These are phyloP conservation scores for Chalciporus pseudorubinellus DNA, from an alignment of 768 basidiomycete species.

Conservation along the genomic window DNA sequence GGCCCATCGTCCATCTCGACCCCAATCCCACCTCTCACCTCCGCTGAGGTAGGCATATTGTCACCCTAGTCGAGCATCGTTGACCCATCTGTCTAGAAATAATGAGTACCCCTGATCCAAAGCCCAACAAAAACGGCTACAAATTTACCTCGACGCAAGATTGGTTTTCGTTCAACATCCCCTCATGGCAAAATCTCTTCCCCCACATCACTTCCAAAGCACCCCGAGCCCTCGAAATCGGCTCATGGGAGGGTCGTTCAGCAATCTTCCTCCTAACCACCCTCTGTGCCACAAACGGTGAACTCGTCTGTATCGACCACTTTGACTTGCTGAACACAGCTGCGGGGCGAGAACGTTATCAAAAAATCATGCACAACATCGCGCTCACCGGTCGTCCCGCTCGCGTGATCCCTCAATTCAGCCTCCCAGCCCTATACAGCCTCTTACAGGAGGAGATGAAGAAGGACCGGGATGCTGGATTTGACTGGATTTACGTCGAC, in stretches of 20 bases:
- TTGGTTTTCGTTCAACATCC: constrained; percentile 50
- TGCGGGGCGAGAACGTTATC: constrained; percentile 45
- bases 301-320: constrained; percentile 56
- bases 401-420: constrained; percentile 51
- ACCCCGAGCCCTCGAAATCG: constrained; percentile 55
- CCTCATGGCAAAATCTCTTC: constrained; percentile 44
- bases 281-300: constrained; percentile 43
- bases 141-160: constrained; percentile 54
- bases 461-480: constrained; percentile 36
- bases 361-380: constrained; percentile 48
- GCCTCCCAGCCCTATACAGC: constrained; percentile 47
- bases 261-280: constrained; percentile 52
- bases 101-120: constrained; percentile 9
- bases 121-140: constrained; percentile 21
- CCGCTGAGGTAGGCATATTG: neutral
- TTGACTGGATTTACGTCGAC: constrained; percentile 59
- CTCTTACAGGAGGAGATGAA: constrained; percentile 47
- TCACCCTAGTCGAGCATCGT: neutral
- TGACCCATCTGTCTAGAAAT: constrained; percentile 9
- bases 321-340: constrained; percentile 51
- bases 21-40: neutral
- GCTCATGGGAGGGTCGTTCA: constrained; percentile 64
- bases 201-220: constrained; percentile 33
- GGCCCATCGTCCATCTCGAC: neutral
- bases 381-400: constrained; percentile 41